Conservation (phyloP, 2,329 filamentous ascomycete species). For the Neonectria neomacrospora region DNA sequence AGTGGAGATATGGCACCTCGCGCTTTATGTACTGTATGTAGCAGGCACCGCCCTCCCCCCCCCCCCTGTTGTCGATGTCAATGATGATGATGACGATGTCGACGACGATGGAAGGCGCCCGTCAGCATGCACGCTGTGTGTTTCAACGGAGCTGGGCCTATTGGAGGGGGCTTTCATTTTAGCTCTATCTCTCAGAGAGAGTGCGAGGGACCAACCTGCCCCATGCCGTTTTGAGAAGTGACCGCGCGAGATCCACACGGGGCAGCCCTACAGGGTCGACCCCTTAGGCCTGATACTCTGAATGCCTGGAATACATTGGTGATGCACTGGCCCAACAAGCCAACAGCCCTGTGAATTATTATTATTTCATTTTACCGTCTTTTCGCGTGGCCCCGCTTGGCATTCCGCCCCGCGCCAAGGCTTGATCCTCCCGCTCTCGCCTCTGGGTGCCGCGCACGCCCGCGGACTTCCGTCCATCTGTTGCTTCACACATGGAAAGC, state of each 20-base stretch:
- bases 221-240: neutral
- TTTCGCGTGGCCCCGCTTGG: neutral
- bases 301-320: neutral
- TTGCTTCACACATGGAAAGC: too few species aligned
- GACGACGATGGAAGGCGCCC: neutral
- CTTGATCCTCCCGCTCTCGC: conserved; percentile 18
- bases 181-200: neutral
- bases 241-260: too few species aligned
- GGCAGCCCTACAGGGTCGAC: conserved; percentile 8
- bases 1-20: too few species aligned
- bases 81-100: neutral
- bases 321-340: neutral
- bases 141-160: neutral
- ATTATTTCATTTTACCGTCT: neutral
- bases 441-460: conserved; percentile 14
- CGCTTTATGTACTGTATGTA: too few species aligned
- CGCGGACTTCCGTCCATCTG: conserved; percentile 1
- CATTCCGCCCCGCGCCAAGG: conserved; percentile 1
- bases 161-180: neutral
- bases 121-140: neutral
- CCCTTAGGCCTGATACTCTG: neutral
- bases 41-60: neutral
- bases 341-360: neutral
- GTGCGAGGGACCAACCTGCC: neutral
- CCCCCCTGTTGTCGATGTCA: neutral